Percentiles rank a stretch among this genome's conserved stretches.
Conservation (phyloP, 1,284 basidiomycete genomes). For the Abortiporus biennis region DNA sequence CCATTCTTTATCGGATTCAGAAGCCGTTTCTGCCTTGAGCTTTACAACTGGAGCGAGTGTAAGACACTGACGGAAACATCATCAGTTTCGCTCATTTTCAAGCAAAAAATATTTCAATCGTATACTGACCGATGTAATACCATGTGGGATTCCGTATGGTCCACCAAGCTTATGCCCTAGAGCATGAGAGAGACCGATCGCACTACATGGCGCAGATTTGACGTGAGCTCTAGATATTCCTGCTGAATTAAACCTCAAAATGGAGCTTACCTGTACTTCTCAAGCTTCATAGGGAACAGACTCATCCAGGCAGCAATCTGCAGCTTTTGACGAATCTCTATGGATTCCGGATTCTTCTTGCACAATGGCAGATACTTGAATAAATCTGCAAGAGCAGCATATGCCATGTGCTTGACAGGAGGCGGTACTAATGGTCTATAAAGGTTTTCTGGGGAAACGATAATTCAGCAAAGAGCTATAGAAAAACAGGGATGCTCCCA, state of each 20-base stretch:
- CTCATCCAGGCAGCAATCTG: slow-evolving; percentile 79
- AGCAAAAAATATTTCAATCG: neutral
- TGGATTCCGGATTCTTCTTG: slow-evolving; percentile 50
- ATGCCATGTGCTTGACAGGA: slow-evolving; percentile 60
- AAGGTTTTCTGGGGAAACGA: slow-evolving; percentile 46
- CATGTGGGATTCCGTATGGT: slow-evolving; percentile 72
- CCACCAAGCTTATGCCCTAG: slow-evolving; percentile 76
- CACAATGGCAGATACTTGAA: slow-evolving; percentile 68
- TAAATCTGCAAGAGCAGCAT: slow-evolving; percentile 63
- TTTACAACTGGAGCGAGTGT: slow-evolving; percentile 63
- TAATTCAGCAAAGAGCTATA: neutral
- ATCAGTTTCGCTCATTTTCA: neutral
- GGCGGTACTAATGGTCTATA: slow-evolving; percentile 54
- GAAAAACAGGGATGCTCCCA: neutral
- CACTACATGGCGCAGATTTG: slow-evolving; percentile 25
- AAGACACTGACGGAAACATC: slow-evolving; percentile 46
- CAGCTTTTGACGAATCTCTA: slow-evolving; percentile 61
- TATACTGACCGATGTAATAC: slow-evolving; percentile 70
- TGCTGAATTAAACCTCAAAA: neutral
- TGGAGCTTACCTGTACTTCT: slow-evolving; percentile 44
- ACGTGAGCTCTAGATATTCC: neutral
- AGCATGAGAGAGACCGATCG: slow-evolving; percentile 69
- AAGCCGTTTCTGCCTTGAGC: slow-evolving; percentile 49
- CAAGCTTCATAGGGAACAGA: slow-evolving; percentile 59
- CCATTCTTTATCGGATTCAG: slow-evolving; percentile 50